Evolutionary conservation across 2,329 filamentous ascomycete species (phyloP), one percentile per base, ranked within the genome.

Genomic region (Sporothrix pseudoabietina): DNA sequence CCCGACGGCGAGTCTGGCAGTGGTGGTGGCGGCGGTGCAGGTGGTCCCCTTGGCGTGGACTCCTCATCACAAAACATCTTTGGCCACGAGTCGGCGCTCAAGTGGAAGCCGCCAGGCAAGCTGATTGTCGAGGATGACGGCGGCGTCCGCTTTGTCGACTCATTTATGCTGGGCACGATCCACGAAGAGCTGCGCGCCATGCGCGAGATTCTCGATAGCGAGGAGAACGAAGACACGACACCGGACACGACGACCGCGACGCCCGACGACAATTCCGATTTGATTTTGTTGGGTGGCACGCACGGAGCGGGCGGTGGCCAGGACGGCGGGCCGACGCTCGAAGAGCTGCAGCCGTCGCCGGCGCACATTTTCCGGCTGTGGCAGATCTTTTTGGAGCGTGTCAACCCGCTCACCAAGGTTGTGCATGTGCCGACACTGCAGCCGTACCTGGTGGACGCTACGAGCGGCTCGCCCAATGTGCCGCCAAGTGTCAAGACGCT

Each of bases 341-440:
- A 86, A 71, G 84, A 86, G 16, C 81, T 92, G 78, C 90, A 91
- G 76, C 92, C 92, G 0, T 83, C 88, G 4, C 87, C 89, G 0
- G 85, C 88, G 14, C 88, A 92, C 47, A 87, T 92, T 35, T 90
- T 92, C 77, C 86, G 86, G 69, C 84, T 95, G 5, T 95, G 92
- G 92, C 90, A 94, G 79, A 84, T 89, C 9, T 94, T 91, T 76
- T 82, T 94, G 6, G 89, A 93, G 68, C 90, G 92, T 75, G 89
- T 94, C 72, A 92, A 94, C 77, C 92, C 92, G 0, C 80, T 94
- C 63, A 88, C 89, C 76, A 94, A 94, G 79, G 82, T 88, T 63
- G 89, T 93, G 32, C 92, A 95, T 78, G 87, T 91, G 1, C 92
- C 92, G 0, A 89, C 89, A 0, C 80, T 93, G 4, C 90, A 94